Evolutionary conservation across 768 basidiomycete species (phyloP).

Genomic region (Pleurotus cornucopiae): DNA sequence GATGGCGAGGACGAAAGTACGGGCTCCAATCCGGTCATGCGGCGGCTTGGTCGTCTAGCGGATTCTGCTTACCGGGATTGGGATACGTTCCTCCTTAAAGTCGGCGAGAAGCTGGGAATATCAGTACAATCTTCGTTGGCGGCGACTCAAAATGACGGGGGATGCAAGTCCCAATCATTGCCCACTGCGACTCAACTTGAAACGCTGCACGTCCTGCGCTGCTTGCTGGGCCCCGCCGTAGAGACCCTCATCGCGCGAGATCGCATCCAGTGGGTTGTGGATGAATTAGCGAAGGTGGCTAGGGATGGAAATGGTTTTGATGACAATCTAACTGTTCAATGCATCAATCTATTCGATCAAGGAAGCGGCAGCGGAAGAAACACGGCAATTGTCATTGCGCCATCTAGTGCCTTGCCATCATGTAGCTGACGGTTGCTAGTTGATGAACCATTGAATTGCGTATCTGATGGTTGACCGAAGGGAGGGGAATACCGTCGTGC

Average conservation of each 20-base stretch:
- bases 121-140: conserved; percentile 1
- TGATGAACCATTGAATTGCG: too few relatives aligned
- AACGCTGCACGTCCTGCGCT: conserved; percentile 62
- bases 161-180: conserved; percentile 1
- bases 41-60: conserved; percentile 47
- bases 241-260: conserved; percentile 66
- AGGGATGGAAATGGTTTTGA: conserved; percentile 5
- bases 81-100: conserved; percentile 37
- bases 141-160: not conserved
- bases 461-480: too few relatives aligned
- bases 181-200: conserved; percentile 38
- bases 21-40: conserved; percentile 37
- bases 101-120: conserved; percentile 24
- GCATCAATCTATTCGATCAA: conserved; percentile 73
- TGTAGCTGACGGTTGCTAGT: too few relatives aligned
- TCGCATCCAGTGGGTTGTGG: conserved; percentile 52
- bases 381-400: conserved; percentile 54
- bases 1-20: conserved; percentile 16
- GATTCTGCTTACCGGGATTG: conserved; percentile 47
- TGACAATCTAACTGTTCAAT: conserved; percentile 22
- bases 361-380: conserved; percentile 69
- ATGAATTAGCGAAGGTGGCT: conserved; percentile 25
- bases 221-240: conserved; percentile 63
- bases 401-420: conserved; percentile 10
- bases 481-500: too few relatives aligned